These are phyloP conservation scores for Fusarium nematophilum DNA, from an alignment of 2,329 filamentous ascomycete genomes.

Conservation along the genomic window DNA sequence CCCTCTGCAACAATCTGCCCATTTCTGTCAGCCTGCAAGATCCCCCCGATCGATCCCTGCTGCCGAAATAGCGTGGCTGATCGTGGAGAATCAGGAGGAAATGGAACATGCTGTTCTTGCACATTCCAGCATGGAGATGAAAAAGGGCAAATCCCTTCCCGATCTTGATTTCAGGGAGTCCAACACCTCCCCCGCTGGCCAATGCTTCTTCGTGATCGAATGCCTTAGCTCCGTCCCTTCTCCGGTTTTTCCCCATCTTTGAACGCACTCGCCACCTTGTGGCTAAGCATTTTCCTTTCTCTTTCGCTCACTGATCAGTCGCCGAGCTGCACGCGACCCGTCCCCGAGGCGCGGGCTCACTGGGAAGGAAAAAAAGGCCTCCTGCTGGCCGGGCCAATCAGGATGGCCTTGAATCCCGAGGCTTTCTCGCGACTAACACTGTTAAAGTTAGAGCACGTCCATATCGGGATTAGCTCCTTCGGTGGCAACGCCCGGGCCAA, in stretches of 20 bases:
- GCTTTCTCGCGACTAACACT: slow-evolving; percentile 45
- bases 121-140: slow-evolving; percentile 30
- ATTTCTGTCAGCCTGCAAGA: slow-evolving; percentile 25
- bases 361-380: slow-evolving; percentile 21
- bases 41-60: slow-evolving; percentile 35
- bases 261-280: slow-evolving; percentile 45
- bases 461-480: slow-evolving; percentile 21
- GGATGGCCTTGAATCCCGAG: slow-evolving; percentile 35
- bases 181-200: slow-evolving; percentile 11
- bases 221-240: slow-evolving; percentile 21
- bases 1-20: slow-evolving; percentile 26
- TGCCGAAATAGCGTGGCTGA: slow-evolving; percentile 1
- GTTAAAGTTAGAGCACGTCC: slow-evolving; percentile 12
- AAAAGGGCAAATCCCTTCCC: slow-evolving; percentile 41
- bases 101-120: slow-evolving; percentile 24
- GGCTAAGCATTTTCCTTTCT: slow-evolving; percentile 28
- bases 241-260: slow-evolving; percentile 37
- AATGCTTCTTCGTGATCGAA: slow-evolving; percentile 34
- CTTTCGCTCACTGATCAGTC: neutral
- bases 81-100: neutral
- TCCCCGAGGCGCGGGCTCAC: slow-evolving; percentile 7
- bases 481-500: slow-evolving; percentile 36
- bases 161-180: slow-evolving; percentile 19
- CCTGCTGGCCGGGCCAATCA: slow-evolving; percentile 44
- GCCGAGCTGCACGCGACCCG: slow-evolving; percentile 28